Base-by-base conservation (phyloP, 208 protist species). In the Leishmania amazonensis region DNA sequence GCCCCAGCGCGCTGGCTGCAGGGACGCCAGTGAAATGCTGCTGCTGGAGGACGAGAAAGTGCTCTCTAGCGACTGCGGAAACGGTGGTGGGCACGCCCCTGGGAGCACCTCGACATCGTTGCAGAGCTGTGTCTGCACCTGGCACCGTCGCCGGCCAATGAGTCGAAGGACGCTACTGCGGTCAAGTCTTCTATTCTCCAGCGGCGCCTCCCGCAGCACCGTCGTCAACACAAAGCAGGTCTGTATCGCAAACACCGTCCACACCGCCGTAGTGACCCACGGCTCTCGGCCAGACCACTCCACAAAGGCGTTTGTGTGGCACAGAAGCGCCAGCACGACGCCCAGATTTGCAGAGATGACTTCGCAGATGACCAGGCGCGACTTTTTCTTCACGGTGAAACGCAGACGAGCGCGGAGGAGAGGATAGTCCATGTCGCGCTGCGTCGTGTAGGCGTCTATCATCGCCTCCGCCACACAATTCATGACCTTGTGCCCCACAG, bases 381-480 rank as follows among this genome's bases (percentile, higher is more conserved):
- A 42, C 38, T 65, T 85, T 65, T 92, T 89, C 75, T 92, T 81
- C 57, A 90, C 79, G 57, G 95, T 87, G 79, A 96, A 96, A 11
- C 68, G 80, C 7, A 96, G 62, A 7, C 90, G 81, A 1, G 89
- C 81, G 54, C 86, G 86, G 72, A 92, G 75, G 19, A 97, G 87
- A 28, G 94, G 93, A 79, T 96, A 97, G 85, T 97, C 93, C 74
- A 90, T 83, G 35, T 84, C 87, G 49, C 93, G 73, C 80, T 91
- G 85, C 21, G 78, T 89, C 47, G 83, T 89, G 81, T 90, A 89
- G 3, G 91, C 86, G 81, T 97, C 94, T 49, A 97, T 81, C 89
- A 95, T 94, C 1, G 93, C 90, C 80, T 96, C 91, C 6, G 87
- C 80, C 38, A 94, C 76, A 76, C 91, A 93, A 84, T 96, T 94